These are phyloP conservation scores for Trametes versicolor DNA, from an alignment of 1,284 basidiomycete species.

Conservation along the genomic window DNA sequence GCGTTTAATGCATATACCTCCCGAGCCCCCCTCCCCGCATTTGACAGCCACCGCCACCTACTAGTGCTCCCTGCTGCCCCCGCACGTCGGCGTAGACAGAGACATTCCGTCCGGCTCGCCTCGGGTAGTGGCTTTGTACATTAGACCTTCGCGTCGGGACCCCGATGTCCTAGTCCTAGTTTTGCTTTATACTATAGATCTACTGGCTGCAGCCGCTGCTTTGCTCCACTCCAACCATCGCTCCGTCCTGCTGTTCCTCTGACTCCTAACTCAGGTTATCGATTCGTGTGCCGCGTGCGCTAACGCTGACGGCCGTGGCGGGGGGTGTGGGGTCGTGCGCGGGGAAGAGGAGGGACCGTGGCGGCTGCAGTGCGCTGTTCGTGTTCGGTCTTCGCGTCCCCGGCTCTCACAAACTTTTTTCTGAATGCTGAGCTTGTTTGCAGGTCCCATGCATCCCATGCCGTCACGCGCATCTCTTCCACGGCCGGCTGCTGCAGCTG, in stretches of 20 bases:
- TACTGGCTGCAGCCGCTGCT: background rate
- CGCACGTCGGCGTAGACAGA: slow-evolving; percentile 12
- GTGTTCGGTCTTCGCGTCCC: background rate
- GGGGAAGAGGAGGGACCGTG: background rate
- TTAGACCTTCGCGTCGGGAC: slow-evolving; percentile 34
- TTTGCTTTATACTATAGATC: slow-evolving; percentile 28
- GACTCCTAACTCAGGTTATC: too few relatives aligned
- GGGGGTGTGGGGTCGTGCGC: background rate
- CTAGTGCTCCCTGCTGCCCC: slow-evolving; percentile 2
- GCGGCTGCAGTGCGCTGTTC: background rate
- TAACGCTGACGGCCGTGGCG: background rate
- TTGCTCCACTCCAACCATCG: background rate
- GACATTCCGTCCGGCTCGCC: slow-evolving; percentile 24
- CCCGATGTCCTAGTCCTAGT: slow-evolving; percentile 21
- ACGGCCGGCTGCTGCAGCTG: background rate
- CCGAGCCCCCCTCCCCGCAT: slow-evolving; percentile 10
- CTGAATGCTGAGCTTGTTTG: background rate
- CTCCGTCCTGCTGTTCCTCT: background rate
- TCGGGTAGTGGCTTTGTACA: slow-evolving; percentile 30
- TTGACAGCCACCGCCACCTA: background rate
- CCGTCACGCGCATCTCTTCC: background rate
- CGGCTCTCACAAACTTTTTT: background rate
- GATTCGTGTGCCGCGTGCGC: too few relatives aligned
- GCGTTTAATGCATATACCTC: slow-evolving; percentile 26
- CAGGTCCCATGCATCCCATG: background rate